These are phyloP conservation scores for Eucalyptus sideroxylon DNA, from an alignment of 345 rosid species.

Conservation along the genomic window DNA sequence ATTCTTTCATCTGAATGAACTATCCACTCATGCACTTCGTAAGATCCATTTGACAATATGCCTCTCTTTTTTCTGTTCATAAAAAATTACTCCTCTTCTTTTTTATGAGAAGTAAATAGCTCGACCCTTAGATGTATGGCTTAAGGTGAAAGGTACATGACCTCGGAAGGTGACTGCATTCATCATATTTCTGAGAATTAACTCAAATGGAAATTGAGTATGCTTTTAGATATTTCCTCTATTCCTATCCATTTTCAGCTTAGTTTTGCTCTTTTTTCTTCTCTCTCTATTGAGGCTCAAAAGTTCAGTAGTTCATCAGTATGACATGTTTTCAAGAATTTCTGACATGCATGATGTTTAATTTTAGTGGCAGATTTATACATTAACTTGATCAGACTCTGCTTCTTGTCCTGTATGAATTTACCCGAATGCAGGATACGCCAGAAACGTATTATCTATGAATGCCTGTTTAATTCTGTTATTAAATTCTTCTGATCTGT, in stretches of 20 bases:
- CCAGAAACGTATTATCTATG: background rate
- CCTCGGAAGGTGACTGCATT: background rate
- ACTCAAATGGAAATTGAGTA: background rate
- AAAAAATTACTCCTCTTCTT: background rate
- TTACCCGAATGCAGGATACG: background rate
- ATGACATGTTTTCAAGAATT: background rate
- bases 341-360: background rate
- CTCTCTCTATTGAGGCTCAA: background rate
- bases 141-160: background rate
- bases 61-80: background rate
- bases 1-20: background rate
- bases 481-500: background rate
- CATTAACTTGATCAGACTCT: background rate
- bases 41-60: background rate
- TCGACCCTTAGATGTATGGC: background rate
- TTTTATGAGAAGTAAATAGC: background rate
- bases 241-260: background rate
- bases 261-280: background rate
- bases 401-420: background rate
- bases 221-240: background rate
- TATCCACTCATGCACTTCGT: background rate
- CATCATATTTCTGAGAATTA: background rate
- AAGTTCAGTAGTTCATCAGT: background rate
- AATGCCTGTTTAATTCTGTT: background rate
- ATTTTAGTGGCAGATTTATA: background rate